phyloP scores from a whole-genome alignment of 148 eudicot genomes.

The Silene conica region DNA sequence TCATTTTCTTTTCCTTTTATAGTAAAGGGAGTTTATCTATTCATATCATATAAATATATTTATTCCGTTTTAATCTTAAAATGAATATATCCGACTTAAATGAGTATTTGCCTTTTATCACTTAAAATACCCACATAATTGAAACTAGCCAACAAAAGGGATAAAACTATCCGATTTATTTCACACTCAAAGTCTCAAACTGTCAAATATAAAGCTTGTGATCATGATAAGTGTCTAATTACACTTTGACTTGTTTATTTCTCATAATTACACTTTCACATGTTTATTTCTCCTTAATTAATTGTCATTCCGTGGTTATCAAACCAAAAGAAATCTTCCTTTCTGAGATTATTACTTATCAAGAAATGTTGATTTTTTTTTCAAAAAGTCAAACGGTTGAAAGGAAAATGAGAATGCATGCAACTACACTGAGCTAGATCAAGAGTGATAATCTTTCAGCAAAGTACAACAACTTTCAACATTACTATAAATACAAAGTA shows the following conservation, averaged over 20 bases:
- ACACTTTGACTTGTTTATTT: slow-evolving; percentile 8
- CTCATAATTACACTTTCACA: slow-evolving; percentile 11
- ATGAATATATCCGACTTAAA: too few species aligned
- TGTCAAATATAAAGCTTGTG: neutral
- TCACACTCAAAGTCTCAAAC: neutral
- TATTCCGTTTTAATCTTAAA: too few species aligned
- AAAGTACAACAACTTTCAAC: neutral
- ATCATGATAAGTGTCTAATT: slow-evolving; percentile 5
- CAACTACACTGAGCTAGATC: neutral
- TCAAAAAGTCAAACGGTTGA: slow-evolving; percentile 10
- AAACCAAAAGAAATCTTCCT: neutral
- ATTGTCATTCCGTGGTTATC: slow-evolving; percentile 6
- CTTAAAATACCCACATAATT: neutral
- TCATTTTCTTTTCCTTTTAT: too few species aligned
- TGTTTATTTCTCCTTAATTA: neutral
- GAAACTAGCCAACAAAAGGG: neutral
- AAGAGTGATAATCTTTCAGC: neutral
- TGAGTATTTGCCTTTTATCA: too few species aligned
- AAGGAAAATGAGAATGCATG: slow-evolving; percentile 8
- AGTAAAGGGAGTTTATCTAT: too few species aligned
- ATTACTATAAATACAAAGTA: neutral
- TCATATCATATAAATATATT: too few species aligned
- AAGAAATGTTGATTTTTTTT: neutral
- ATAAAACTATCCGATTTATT: neutral
- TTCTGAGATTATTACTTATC: slow-evolving; percentile 5